Conservation (phyloP, 306 rosid species). For the Abrus precatorius region DNA sequence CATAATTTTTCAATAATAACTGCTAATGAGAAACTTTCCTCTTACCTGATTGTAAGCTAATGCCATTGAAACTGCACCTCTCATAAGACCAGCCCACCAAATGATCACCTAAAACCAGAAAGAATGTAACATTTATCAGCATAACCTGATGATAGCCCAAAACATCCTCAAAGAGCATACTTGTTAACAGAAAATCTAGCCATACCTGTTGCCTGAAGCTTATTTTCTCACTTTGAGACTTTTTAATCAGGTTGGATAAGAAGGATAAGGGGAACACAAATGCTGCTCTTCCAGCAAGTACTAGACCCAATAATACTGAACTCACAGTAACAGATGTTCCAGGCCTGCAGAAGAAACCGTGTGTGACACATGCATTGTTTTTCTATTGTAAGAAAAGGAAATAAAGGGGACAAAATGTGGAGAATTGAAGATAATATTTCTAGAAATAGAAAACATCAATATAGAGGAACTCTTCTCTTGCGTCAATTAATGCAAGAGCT, state of each 20-base stretch:
- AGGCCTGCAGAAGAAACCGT: slow-evolving; percentile 68
- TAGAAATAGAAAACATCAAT: not conserved
- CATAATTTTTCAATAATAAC: not conserved
- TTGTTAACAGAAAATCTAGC: slow-evolving; percentile 15
- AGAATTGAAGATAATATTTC: not conserved
- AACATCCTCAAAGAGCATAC: slow-evolving; percentile 18
- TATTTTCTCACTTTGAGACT: slow-evolving; percentile 58
- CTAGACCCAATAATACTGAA: slow-evolving; percentile 74
- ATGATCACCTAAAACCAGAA: slow-evolving; percentile 69
- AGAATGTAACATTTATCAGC: slow-evolving; percentile 39
- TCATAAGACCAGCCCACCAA: slow-evolving; percentile 99
- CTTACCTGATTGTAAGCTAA: slow-evolving; percentile 96
- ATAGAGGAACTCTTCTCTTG: not conserved
- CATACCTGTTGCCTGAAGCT: slow-evolving; percentile 80
- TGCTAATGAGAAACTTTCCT: slow-evolving; percentile 22
- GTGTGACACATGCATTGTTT: slow-evolving; percentile 20
- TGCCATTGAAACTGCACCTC: slow-evolving; percentile 99
- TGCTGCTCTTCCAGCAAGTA: slow-evolving; percentile 90
- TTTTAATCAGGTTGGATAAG: slow-evolving; percentile 77
- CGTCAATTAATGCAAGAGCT: not conserved
- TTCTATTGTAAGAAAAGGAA: not conserved
- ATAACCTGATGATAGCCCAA: slow-evolving; percentile 14
- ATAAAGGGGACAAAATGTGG: not conserved
- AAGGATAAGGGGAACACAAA: slow-evolving; percentile 93
- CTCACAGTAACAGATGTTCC: slow-evolving; percentile 89